A percentile compares a stretch with the other conserved stretches of the same genome.
Conservation (phyloP, 208 protist genomes). For the Wallacemonas sp. region DNA sequence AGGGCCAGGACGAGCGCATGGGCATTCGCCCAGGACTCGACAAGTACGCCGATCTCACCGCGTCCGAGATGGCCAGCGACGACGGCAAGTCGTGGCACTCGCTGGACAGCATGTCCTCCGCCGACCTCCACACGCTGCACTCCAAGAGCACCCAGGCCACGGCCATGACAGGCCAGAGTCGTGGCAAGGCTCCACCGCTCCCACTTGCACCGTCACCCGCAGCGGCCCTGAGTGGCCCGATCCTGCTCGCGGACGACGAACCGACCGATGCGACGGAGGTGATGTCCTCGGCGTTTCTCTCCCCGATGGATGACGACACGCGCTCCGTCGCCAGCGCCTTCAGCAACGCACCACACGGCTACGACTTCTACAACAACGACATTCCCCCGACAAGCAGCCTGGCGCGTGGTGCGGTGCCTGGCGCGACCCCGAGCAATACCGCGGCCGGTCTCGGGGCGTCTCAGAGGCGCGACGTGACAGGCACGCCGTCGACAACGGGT, state of each 20-base stretch:
- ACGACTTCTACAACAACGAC: constrained; percentile 18
- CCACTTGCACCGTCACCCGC: too few relatives aligned
- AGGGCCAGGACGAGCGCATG: constrained; percentile 11
- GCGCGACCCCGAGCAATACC: neutral
- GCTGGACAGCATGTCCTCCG: constrained; percentile 9
- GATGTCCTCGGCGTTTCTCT: constrained; percentile 16
- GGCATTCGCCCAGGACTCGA: constrained; percentile 16
- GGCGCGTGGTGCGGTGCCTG: neutral
- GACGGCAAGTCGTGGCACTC: constrained; percentile 15
- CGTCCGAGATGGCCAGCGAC: constrained; percentile 11
- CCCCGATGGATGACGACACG: constrained; percentile 20
- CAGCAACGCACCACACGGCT: constrained; percentile 21
- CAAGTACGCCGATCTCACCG: constrained; percentile 22
- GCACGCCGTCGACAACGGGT: too few relatives aligned
- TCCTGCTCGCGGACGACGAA: constrained; percentile 6
- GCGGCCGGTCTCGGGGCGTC: neutral
- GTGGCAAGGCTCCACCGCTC: neutral
- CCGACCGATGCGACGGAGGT: constrained; percentile 2
- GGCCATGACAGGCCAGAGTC: neutral
- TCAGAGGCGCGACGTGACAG: too few relatives aligned
- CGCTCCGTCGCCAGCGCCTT: constrained; percentile 7
- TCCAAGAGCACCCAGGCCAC: constrained; percentile 6
- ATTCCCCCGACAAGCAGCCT: constrained; percentile 8
- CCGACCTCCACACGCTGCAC: constrained; percentile 12
- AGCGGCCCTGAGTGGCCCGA: too few relatives aligned